Percentiles rank a stretch among this genome's conserved stretches.
These are phyloP conservation scores for Botryosphaeria dothidea DNA, from an alignment of 2,329 filamentous ascomycete species.

Conservation along the genomic window DNA sequence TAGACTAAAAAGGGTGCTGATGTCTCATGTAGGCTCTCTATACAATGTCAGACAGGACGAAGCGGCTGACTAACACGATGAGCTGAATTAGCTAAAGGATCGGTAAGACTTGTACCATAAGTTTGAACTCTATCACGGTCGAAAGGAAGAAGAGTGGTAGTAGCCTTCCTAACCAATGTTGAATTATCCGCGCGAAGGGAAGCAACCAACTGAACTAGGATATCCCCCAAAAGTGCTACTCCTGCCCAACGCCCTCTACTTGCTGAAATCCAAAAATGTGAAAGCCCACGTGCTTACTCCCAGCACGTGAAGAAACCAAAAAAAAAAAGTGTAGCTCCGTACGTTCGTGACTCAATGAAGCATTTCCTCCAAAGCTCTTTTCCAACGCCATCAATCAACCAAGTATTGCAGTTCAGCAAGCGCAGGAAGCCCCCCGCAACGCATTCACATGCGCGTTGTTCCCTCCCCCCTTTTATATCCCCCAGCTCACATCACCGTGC, in stretches of 20 bases:
- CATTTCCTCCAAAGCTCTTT: neutral
- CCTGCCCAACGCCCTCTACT: slow-evolving; percentile 2
- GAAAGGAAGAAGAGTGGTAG: neutral
- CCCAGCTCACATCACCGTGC: slow-evolving; percentile 74
- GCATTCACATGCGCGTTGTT: neutral
- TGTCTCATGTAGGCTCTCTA: too few relatives aligned
- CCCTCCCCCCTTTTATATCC: neutral
- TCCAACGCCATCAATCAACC: slow-evolving; percentile 9
- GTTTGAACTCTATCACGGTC: neutral
- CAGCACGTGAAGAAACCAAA: neutral
- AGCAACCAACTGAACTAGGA: neutral
- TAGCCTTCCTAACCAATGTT: neutral
- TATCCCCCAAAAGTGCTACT: neutral
- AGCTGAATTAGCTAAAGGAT: too few relatives aligned
- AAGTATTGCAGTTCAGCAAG: neutral
- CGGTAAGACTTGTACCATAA: too few relatives aligned
- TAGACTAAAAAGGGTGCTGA: too few relatives aligned
- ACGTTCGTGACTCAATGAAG: neutral
- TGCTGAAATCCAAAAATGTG: neutral
- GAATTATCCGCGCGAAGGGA: neutral
- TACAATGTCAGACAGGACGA: too few relatives aligned
- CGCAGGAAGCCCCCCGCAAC: neutral
- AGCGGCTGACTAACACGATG: too few relatives aligned
- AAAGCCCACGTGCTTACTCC: slow-evolving; percentile 1
- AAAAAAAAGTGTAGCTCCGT: neutral